Evolutionary conservation across 164 flowering plant genomes (phyloP).

Genomic region (Amborella trichopoda): DNA sequence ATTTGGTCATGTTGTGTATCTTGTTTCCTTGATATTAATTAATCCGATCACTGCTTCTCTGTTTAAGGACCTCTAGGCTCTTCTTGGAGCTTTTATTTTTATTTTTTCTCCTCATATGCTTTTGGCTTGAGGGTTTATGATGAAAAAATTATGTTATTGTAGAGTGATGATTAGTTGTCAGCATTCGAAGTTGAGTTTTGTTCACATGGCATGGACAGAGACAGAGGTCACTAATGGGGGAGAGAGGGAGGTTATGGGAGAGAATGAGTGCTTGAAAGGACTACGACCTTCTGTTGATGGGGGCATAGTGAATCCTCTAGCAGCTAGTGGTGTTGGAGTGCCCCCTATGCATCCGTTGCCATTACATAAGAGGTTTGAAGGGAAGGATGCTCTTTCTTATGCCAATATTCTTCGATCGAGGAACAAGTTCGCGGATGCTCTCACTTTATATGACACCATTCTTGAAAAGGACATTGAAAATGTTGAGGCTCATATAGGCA

Average conservation of each 20-base stretch:
- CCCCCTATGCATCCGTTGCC: slow-evolving; percentile 20
- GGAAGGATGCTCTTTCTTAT: slow-evolving; percentile 75
- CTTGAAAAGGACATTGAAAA: slow-evolving; percentile 56
- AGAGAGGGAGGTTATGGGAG: slow-evolving; percentile 23
- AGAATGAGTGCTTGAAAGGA: slow-evolving; percentile 37
- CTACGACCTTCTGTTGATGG: slow-evolving; percentile 19
- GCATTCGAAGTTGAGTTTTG: no score
- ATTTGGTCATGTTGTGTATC: no score
- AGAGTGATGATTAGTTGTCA: no score
- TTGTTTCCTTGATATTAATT: no score
- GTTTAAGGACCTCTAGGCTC: no score
- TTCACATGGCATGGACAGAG: slow-evolving; percentile 42
- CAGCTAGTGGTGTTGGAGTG: slow-evolving; percentile 6
- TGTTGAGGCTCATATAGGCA: slow-evolving; percentile 89
- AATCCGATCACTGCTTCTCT: no score
- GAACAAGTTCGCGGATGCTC: slow-evolving; percentile 91
- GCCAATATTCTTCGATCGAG: slow-evolving; percentile 88
- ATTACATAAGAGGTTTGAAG: slow-evolving; percentile 38
- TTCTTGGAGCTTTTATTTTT: no score
- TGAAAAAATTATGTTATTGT: no score
- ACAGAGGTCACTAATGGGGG: slow-evolving; percentile 24
- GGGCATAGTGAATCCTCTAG: background rate
- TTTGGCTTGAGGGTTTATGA: no score
- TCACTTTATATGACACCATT: slow-evolving; percentile 55
- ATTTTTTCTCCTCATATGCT: no score